A percentile compares a stretch with the other conserved stretches of the same genome.
Evolutionary conservation across 1,284 basidiomycete genomes (phyloP).

Genomic region (Puccinia polysora): DNA sequence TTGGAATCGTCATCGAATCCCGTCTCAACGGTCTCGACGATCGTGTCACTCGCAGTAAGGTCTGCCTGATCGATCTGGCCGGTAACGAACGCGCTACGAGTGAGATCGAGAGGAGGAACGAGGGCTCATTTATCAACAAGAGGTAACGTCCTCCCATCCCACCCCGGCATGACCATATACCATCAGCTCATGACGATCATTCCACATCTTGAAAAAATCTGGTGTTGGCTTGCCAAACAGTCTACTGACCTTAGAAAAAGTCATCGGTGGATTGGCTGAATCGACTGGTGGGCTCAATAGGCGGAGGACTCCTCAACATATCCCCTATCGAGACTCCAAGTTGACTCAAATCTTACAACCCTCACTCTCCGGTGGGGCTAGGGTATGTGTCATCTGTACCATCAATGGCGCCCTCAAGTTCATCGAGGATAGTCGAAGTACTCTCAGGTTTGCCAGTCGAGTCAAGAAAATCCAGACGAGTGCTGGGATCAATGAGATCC

Average conservation of each 20-base stretch:
- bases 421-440: constrained; percentile 75
- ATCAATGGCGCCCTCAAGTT: constrained; percentile 53
- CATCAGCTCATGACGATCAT: too few relatives aligned
- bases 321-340: constrained; percentile 53
- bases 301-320: constrained; percentile 44
- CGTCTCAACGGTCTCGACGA: constrained; percentile 44
- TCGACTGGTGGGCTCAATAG: constrained; percentile 9
- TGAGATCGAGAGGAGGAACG: constrained; percentile 58
- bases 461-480: constrained; percentile 74
- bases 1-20: constrained; percentile 56
- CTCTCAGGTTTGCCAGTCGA: constrained; percentile 78
- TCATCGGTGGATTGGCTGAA: constrained; percentile 51
- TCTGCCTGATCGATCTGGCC: constrained; percentile 60
- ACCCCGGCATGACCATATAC: background rate
- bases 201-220: too few relatives aligned
- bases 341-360: constrained; percentile 53
- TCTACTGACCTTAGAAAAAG: constrained; percentile 52
- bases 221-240: too few relatives aligned
- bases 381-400: constrained; percentile 52
- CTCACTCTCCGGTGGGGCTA: constrained; percentile 51
- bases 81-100: constrained; percentile 60
- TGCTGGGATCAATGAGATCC: constrained; percentile 85
- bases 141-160: background rate
- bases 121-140: constrained; percentile 59
- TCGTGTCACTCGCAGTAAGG: constrained; percentile 49